Base-by-base conservation (phyloP, 2,329 filamentous ascomycete genomes). In the Xylariales sp. region DNA sequence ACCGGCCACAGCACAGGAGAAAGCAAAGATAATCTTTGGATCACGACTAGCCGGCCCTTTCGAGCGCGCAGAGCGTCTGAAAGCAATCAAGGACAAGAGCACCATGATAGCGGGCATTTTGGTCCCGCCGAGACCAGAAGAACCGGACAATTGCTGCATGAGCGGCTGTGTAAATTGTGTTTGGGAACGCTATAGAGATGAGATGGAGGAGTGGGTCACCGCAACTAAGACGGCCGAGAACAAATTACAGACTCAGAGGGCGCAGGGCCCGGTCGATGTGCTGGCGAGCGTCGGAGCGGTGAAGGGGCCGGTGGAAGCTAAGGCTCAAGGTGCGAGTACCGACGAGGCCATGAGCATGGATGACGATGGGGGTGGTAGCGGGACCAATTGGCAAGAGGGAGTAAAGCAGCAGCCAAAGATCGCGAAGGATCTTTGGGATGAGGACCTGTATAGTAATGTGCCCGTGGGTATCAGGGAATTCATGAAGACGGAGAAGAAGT, bases 61-160 rank as follows among this genome's bases (percentile, higher is more conserved):
- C 27, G 82, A 88, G 55, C 74, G 84, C 29, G 74, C 75, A 47
- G 76, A 80, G 45, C 74, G 79, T 29, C 64, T 80, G 5, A 73
- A 71, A 3, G 71, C 78, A 32, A 73, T 80, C 25, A 68, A 78
- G 10, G 68, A 73, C 11, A 71, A 76, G 46, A 80, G 80, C 37
- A 77, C 70, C 7, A 70, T 80, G 46, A 71, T 96, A 42, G 89
- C 86, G 1, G 91, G 90, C 3, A 76, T 97, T 1, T 65, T 80
- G 14, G 84, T 97, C 4, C 93, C 93, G 2, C 90, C 89, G 0
- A 78, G 78, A 35, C 93, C 93, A 1, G 75, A 80, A 35, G 91
- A 98, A 64, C 93, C 93, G 3, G 93, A 97, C 56, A 96, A 98
- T 59, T 98, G 93, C 74, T 98, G 93, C 66, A 98, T 98, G 93